A percentile compares a stretch with the other conserved stretches of the same genome.
Conservation (phyloP, 2,329 filamentous ascomycete genomes). For the Elsinoe perseae region DNA sequence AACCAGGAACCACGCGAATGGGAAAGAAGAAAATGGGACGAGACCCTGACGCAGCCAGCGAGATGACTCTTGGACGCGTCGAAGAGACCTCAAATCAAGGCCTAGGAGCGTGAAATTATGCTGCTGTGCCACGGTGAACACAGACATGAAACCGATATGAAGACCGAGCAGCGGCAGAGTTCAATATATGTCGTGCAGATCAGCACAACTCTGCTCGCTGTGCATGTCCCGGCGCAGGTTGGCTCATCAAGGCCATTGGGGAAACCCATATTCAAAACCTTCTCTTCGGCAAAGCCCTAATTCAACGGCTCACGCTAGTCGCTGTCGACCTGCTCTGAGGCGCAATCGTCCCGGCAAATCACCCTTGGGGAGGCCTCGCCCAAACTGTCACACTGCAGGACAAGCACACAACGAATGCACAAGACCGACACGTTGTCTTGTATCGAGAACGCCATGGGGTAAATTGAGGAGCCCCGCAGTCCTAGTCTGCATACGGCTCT, state of each 20-base stretch:
- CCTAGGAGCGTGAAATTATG: background rate
- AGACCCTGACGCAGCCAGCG: background rate
- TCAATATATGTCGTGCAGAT: conserved; percentile 12
- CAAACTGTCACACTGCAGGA: background rate
- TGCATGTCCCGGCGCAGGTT: background rate
- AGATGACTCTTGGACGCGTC: background rate
- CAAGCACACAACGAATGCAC: background rate
- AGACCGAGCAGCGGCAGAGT: background rate
- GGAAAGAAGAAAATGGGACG: background rate
- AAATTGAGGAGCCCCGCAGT: conserved; percentile 13
- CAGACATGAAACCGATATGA: background rate
- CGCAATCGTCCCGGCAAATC: conserved; percentile 1
- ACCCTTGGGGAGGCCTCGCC: background rate
- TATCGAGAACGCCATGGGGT: conserved; percentile 10
- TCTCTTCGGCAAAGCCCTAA: conserved; percentile 9
- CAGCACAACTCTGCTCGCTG: background rate
- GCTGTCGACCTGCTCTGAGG: conserved; percentile 1
- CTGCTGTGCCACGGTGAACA: background rate
- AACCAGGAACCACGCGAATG: conserved; percentile 7
- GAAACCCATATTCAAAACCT: background rate
- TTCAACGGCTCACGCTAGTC: background rate
- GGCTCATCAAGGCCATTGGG: no score
- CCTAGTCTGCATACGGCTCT: background rate
- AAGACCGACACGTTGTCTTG: conserved; percentile 12
- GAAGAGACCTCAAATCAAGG: background rate